Evolutionary conservation across 1,139 yeast species (phyloP).

Genomic region (Debaryomycetaceae sp.): DNA sequence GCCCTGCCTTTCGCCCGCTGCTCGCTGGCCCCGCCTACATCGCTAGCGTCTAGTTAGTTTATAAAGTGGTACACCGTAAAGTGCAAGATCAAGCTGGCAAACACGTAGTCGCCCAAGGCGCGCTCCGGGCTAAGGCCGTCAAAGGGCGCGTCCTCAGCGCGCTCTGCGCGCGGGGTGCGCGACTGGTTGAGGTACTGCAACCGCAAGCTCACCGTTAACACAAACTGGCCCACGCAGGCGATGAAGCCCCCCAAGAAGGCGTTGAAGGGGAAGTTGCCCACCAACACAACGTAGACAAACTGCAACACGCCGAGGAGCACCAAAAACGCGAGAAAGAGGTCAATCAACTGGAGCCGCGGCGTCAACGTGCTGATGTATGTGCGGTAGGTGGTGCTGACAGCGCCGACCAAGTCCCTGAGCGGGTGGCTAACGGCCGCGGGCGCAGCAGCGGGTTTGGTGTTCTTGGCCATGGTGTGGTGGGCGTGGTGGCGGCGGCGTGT

Average conservation of each 20-base stretch:
- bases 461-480: constrained; percentile 35
- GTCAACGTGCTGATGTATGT: constrained; percentile 42
- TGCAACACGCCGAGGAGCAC: constrained; percentile 75
- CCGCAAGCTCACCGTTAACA: constrained; percentile 74
- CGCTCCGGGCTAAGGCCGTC: constrained; percentile 64
- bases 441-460: constrained; percentile 25
- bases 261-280: constrained; percentile 94
- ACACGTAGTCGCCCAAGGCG: constrained; percentile 82
- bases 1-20: too few species aligned
- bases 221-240: constrained; percentile 93
- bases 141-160: constrained; percentile 22
- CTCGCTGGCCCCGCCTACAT: too few species aligned
- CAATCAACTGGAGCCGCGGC: constrained; percentile 62
- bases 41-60: too few species aligned
- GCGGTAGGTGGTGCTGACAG: constrained; percentile 43
- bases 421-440: constrained; percentile 13
- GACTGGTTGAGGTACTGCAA: constrained; percentile 48
- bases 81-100: constrained; percentile 86
- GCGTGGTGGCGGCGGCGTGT: too few species aligned
- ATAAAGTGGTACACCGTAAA: constrained; percentile 89
- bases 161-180: constrained; percentile 7
- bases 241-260: constrained; percentile 93
- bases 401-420: constrained; percentile 41
- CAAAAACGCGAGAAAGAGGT: constrained; percentile 68
- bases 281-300: constrained; percentile 66